Evolutionary conservation across 345 rosid genomes (phyloP), one percentile per base, ranked within the genome.

Genomic region (Orychophragmus violaceus): DNA sequence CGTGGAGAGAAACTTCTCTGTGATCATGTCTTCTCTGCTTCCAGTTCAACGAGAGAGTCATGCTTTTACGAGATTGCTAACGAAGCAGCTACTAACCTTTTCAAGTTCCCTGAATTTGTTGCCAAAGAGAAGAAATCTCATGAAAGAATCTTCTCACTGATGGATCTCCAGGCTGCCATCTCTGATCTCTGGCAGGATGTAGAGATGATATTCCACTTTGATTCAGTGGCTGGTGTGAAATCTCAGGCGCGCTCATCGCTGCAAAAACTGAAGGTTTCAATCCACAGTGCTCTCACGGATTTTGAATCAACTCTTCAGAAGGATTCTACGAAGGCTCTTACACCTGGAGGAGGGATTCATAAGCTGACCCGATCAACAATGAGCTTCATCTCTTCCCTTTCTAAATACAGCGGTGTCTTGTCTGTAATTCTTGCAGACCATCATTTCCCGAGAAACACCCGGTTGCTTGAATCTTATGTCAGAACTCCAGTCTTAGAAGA

Each of bases 271-370:
- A 83, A 87, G 4, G 81, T 78, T 8, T 76, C 86, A 0, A 78
- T 79, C 23, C 74, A 69, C 6, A 62, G 64, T 11, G 77, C 81
- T 45, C 69, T 90, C 18, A 51, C 65, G 2, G 82, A 82, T 14
- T 85, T 90, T 41, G 87, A 82, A 41, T 63, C 85, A 11, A 69
- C 81, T 6, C 75, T 94, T 63, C 82, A 77, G 16, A 88, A 84
- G 46, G 87, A 83, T 69, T 70, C 79, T 0, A 77, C 87, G 1
- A 88, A 79, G 66, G 44, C 63, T 13, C 51, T 49, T 1, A 75
- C 75, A 5, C 70, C 81, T 12, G 95, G 97, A 4, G 92, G 90
- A 17, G 91, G 90, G 30, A 70, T 94, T 72, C 97, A 88, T 48
- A 92, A 81, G 7, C 81, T 88, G 52, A 83, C 91, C 2, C 73